These are phyloP conservation scores for Beauveria brongniartii DNA, from an alignment of 2,329 filamentous ascomycete genomes.

Conservation along the genomic window DNA sequence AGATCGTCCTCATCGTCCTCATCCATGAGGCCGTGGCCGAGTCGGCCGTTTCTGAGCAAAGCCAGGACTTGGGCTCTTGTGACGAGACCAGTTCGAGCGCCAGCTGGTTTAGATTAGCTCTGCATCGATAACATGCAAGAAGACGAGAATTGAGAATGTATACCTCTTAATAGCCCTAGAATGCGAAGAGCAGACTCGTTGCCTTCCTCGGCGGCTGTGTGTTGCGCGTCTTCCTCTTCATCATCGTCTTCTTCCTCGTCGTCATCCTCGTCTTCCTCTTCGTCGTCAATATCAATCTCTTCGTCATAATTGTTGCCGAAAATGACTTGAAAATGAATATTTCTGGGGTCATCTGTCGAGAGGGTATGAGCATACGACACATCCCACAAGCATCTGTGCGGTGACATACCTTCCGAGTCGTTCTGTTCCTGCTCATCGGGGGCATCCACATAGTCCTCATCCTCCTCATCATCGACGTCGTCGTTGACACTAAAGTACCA, in stretches of 20 bases:
- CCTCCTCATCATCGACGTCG: slow-evolving; percentile 15
- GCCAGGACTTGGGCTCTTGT: slow-evolving; percentile 31
- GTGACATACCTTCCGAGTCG: slow-evolving; percentile 17
- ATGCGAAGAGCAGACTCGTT: slow-evolving; percentile 15
- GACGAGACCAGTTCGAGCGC: slow-evolving; percentile 22
- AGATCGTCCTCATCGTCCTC: slow-evolving; percentile 29
- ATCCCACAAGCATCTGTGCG: neutral
- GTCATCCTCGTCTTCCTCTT: slow-evolving; percentile 20
- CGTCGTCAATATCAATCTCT: slow-evolving; percentile 18
- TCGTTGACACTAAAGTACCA: slow-evolving; percentile 10
- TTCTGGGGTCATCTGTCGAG: slow-evolving; percentile 13
- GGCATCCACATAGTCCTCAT: slow-evolving; percentile 24
- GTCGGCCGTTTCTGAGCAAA: slow-evolving; percentile 30
- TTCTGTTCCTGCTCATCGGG: slow-evolving; percentile 18
- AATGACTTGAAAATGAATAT: slow-evolving; percentile 18
- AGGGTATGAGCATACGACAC: neutral
- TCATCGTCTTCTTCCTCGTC: slow-evolving; percentile 21
- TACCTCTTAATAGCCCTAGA: slow-evolving; percentile 25
- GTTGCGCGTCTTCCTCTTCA: slow-evolving; percentile 29
- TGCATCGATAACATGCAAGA: neutral
- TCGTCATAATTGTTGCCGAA: slow-evolving; percentile 16
- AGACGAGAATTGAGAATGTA: neutral
- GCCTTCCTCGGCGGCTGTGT: slow-evolving; percentile 12
- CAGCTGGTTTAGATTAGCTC: slow-evolving; percentile 15
- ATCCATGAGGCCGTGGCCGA: slow-evolving; percentile 28